Evolutionary conservation across 305 asterid species (phyloP), one percentile per base, ranked within the genome.

Genomic region (Nicotiana rustica): DNA sequence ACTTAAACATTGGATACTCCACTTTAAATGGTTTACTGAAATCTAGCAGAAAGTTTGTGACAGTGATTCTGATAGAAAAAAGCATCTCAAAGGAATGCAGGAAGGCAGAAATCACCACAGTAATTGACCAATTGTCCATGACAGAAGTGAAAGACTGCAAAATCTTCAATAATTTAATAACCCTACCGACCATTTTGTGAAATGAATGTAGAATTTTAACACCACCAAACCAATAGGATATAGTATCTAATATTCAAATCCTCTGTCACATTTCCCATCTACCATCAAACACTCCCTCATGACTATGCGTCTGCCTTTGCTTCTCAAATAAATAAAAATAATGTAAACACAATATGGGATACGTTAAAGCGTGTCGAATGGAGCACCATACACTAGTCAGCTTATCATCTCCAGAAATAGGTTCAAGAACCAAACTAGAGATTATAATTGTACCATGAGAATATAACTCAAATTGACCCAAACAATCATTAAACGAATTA

Each of bases 211-310:
- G 67, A 76, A 55, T 55, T 76, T 76, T 52, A 76, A 76, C 67
- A 52, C 62, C 80, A 75, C 15, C 6, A 14, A 55, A 67, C 9
- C 19, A 80, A 38, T 56, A 56, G 8, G 8, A 75, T 73, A 25
- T 25, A 25, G 25, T 21, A 71, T 21, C 19, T 5, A 78, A 61
- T 84, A 83, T 87, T 88, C 84, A 87, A 87, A 82, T 88, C 78
- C 84, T 41, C 56, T 83, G 84, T 86, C 89, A 85, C 85, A 85
- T 84, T 86, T 87, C 87, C 88, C 84, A 79, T 82, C 79, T 73
- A 77, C 80, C 44, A 10, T 82, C 78, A 79, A 33, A 75, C 85
- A 56, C 62, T 75, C 77, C 82, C 68, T 68, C 86, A n/a, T 60
- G 83, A 79, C 77, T 67, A 84, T 68, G 56, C 8, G 77, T 64